Percentiles rank a stretch among this genome's conserved stretches.
Conservation (phyloP, 345 rosid species). For the Lepidium aucheri region DNA sequence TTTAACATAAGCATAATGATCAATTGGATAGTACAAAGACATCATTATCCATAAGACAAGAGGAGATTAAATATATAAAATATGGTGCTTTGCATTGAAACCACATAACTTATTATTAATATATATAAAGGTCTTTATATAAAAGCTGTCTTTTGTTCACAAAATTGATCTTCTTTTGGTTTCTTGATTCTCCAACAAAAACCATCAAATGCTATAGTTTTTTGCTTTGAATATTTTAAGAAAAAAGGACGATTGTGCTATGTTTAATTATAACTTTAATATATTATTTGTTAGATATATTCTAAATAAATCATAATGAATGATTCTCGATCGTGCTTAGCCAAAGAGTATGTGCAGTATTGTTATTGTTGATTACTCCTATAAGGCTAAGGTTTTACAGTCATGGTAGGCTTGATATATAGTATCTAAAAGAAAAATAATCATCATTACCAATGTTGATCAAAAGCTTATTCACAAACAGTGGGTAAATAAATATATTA, state of each 20-base stretch:
- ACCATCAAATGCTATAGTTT: slow-evolving; percentile 18
- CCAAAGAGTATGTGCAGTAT: slow-evolving; percentile 18
- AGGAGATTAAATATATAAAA: slow-evolving; percentile 9
- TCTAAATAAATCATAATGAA: slow-evolving; percentile 13
- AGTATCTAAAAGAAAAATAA: neutral
- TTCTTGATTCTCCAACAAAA: slow-evolving; percentile 27
- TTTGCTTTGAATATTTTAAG: neutral
- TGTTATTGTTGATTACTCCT: slow-evolving; percentile 8
- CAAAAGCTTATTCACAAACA: neutral
- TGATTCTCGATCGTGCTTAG: slow-evolving; percentile 1
- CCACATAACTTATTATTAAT: slow-evolving; percentile 11
- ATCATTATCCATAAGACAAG: neutral
- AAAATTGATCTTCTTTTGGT: slow-evolving; percentile 13
- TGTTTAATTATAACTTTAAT: neutral
- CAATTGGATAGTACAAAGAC: neutral
- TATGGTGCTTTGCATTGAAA: slow-evolving; percentile 7
- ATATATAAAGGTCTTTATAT: neutral
- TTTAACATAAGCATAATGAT: too few species aligned
- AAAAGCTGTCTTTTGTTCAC: slow-evolving; percentile 6
- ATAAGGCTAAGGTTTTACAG: slow-evolving; percentile 9
- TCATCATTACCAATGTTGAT: slow-evolving; percentile 1
- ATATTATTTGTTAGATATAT: neutral
- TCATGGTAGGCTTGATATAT: neutral
- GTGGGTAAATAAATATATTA: neutral
- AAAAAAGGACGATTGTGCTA: slow-evolving; percentile 22